Evolutionary conservation across 1,139 yeast species (phyloP), one percentile per base, ranked within the genome.

Genomic region (Kurtzmaniella quercitrusa): DNA sequence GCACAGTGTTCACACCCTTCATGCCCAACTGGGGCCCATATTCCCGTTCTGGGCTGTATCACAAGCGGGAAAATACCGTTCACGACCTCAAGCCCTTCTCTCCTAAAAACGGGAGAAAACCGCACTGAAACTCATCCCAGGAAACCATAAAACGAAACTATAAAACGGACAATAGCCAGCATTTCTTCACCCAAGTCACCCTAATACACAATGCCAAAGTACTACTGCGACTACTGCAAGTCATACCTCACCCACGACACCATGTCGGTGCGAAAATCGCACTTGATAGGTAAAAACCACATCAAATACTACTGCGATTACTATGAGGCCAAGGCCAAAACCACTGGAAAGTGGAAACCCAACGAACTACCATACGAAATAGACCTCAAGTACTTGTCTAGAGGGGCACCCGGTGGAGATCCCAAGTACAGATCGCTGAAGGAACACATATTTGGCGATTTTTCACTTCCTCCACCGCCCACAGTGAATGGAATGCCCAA

Each of bases 241-340:
- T 81, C 91, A 19, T 85, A 85, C 56, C 70, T 90, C 48, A 90
- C 96, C 2, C 97, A 90, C 59, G 96, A 89, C 63, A 85, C 95
- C 25, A 72, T 82, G 59, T 85, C 95, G 65, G 97, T 90, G 43
- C 69, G 96, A 38, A 83, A 85, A 57, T 83, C 91, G 37, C 98
- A 91, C 63, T 66, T 87, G 41, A 69, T 77, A 41, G 98, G 98
- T 12, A 79, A 80, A 55, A 84, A 86, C 59, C 98, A 91, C 60
- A 72, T 87, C 42, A 76, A 79, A 52, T 74, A 79, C 47, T 88
- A 86, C 47, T 81, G 90, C 47, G 86, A 85, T 48, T 90, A 88
- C 66, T 90, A 86, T 55, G 88, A 83, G 56, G 62, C 62, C 37
- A 70, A 75, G 51, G 82, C 82, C 7, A 70, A 69, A 46, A 70